Conservation (phyloP, 225 moss, liverwort and hornwort species). For the Anthoceros angustus region DNA sequence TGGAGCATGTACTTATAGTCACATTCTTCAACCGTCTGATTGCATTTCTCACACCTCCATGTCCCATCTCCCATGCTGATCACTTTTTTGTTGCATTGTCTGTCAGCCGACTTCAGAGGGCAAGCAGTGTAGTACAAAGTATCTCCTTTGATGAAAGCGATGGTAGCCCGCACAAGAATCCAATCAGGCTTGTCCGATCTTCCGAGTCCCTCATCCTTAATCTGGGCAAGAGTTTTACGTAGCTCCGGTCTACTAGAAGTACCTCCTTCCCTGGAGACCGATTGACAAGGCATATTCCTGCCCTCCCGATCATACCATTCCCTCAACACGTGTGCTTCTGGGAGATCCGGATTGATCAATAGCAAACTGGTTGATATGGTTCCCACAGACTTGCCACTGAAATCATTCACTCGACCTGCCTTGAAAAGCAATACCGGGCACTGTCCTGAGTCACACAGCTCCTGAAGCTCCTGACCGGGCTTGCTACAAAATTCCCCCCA, state of each 20-base stretch:
- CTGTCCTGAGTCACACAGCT: constrained; percentile 11
- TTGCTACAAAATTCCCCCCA: constrained; percentile 30
- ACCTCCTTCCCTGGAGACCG: constrained; percentile 68
- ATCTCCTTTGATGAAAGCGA: constrained; percentile 67
- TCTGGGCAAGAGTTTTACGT: constrained; percentile 58
- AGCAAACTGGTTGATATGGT: not conserved
- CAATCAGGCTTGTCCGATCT: constrained; percentile 92
- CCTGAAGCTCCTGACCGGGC: not conserved
- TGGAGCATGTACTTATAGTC: constrained; percentile 56
- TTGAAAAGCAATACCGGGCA: not conserved
- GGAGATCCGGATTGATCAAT: not conserved
- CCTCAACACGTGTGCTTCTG: constrained; percentile 17
- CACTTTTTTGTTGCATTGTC: constrained; percentile 86
- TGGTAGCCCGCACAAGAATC: constrained; percentile 69
- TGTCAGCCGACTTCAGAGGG: constrained; percentile 56
- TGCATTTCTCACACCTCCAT: constrained; percentile 87
- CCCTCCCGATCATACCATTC: constrained; percentile 80
- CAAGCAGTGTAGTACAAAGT: constrained; percentile 82
- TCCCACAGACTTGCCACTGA: not conserved
- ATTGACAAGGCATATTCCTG: constrained; percentile 35
- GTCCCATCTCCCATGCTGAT: constrained; percentile 89
- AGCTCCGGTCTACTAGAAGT: constrained; percentile 42
- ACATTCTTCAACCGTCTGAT: constrained; percentile 29
- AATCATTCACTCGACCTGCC: not conserved
- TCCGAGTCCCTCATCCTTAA: constrained; percentile 82